These are phyloP conservation scores for Brachypodium distachyon DNA, from an alignment of 202 grass and related monocot species.

Conservation along the genomic window DNA sequence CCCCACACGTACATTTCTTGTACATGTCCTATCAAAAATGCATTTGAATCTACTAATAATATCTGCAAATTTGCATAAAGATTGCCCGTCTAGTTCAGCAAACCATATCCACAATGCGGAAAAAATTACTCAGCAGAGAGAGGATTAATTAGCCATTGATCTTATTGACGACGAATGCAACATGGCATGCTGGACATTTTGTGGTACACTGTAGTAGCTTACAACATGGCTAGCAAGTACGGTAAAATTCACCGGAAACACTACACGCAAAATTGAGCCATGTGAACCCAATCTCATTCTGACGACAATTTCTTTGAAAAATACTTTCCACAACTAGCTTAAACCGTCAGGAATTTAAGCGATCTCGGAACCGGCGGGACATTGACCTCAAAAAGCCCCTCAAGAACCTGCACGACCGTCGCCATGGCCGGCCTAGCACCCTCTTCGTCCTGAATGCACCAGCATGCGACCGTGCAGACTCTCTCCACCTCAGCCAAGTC, in stretches of 20 bases:
- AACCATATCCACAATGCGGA: too few species aligned
- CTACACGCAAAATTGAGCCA: not conserved
- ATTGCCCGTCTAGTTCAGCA: too few species aligned
- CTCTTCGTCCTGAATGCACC: not conserved
- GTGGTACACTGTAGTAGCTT: not conserved
- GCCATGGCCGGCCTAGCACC: not conserved
- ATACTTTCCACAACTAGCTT: not conserved
- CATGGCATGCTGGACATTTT: not conserved
- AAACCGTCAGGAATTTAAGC: not conserved
- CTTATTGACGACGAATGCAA: not conserved
- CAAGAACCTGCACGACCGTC: not conserved
- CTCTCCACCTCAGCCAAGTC: not conserved
- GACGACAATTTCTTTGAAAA: not conserved
- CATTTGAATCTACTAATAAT: too few species aligned
- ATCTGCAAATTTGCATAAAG: too few species aligned
- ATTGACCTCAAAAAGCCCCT: not conserved
- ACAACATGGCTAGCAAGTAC: not conserved
- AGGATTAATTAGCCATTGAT: not conserved
- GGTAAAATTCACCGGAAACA: not conserved
- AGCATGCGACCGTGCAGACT: not conserved
- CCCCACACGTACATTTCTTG: too few species aligned
- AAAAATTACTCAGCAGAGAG: too few species aligned
- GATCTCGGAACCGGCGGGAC: not conserved
- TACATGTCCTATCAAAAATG: too few species aligned
- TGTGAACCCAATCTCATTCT: not conserved